Evolutionary conservation across 768 basidiomycete species (phyloP).

Genomic region (Mycena chlorophos): DNA sequence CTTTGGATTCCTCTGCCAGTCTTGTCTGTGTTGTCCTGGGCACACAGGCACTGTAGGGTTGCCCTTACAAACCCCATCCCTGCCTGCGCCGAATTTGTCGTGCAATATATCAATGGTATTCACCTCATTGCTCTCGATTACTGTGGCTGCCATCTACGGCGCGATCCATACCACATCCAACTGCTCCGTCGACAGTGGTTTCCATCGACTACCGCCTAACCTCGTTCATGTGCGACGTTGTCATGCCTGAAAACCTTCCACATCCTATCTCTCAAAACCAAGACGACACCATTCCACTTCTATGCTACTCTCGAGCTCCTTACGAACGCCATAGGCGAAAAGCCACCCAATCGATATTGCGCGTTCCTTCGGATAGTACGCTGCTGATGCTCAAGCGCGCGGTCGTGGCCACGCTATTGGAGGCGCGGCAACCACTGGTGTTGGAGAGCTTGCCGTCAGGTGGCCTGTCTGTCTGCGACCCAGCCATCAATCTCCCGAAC

Average conservation of each 20-base stretch:
- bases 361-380: constrained; percentile 15
- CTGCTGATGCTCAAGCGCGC: constrained; percentile 2
- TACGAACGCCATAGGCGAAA: not conserved
- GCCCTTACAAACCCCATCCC: too few relatives aligned
- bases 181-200: constrained; percentile 14
- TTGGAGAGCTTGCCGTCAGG: constrained; percentile 4
- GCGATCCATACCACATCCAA: not conserved
- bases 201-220: constrained; percentile 9
- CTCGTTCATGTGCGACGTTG: constrained; percentile 14
- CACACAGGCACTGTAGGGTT: too few relatives aligned
- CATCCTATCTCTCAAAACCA: constrained; percentile 10
- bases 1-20: too few relatives aligned
- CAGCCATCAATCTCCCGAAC: constrained; percentile 11
- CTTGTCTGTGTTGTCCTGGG: too few relatives aligned
- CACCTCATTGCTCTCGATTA: constrained; percentile 13
- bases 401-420: constrained; percentile 9
- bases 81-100: not conserved
- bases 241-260: constrained; percentile 12
- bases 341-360: constrained; percentile 7
- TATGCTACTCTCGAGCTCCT: not conserved
- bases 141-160: constrained; percentile 3
- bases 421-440: not conserved
- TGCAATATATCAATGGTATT: constrained; percentile 10
- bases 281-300: constrained; percentile 16
- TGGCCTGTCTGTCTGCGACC: constrained; percentile 20